Conservation (phyloP, 352 stramenopile species). For the Chloridella minuta region DNA sequence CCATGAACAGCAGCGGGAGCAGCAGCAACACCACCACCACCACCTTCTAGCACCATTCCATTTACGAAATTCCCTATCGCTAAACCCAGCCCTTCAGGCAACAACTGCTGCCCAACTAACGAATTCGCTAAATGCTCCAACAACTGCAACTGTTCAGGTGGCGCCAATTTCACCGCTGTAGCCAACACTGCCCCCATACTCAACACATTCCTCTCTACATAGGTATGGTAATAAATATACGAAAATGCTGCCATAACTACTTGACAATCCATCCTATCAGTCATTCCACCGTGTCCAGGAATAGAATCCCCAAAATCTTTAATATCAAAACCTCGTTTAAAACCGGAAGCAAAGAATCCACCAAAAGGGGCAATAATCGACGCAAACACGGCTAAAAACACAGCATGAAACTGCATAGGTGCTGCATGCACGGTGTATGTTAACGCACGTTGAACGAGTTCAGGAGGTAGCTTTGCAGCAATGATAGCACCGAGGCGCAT, state of each 20-base stretch:
- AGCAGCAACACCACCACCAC: too few relatives aligned
- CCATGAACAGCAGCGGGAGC: too few relatives aligned
- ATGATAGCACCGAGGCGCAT: too few relatives aligned
- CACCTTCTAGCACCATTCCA: too few relatives aligned
- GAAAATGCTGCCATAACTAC: slow-evolving; percentile 15
- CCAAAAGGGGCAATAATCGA: slow-evolving; percentile 92
- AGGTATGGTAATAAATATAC: slow-evolving; percentile 17
- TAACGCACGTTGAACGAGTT: too few relatives aligned
- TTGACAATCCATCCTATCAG: slow-evolving; percentile 87
- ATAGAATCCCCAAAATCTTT: slow-evolving; percentile 98
- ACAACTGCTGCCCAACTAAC: not conserved
- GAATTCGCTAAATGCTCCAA: not conserved
- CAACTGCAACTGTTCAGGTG: not conserved
- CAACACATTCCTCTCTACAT: not conserved
- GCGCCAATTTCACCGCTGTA: not conserved
- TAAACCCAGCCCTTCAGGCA: not conserved
- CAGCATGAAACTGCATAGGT: slow-evolving; percentile 55
- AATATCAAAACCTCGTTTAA: slow-evolving; percentile 90
- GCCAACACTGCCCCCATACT: not conserved
- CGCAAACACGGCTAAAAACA: slow-evolving; percentile 76
- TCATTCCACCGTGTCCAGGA: slow-evolving; percentile 76
- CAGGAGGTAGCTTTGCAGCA: slow-evolving; percentile 19
- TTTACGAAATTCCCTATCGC: too few relatives aligned
- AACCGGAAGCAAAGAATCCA: slow-evolving; percentile 85
- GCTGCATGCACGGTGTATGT: slow-evolving; percentile 26